These are phyloP conservation scores for Penicillium atrosanguineum DNA, from an alignment of 495 filamentous ascomycete genomes.

Conservation along the genomic window DNA sequence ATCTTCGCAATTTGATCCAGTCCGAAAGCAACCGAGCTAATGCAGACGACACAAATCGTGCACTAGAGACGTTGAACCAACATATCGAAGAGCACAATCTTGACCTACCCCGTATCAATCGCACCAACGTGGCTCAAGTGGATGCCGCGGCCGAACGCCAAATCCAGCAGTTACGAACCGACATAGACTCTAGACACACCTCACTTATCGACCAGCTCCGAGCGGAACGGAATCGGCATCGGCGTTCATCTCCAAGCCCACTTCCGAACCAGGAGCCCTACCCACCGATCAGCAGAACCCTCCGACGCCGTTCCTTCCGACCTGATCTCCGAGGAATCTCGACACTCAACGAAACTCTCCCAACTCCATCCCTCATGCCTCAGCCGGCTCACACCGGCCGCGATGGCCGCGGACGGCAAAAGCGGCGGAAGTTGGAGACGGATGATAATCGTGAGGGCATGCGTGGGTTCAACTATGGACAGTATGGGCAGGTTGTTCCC, in stretches of 20 bases:
- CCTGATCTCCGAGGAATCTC: constrained; percentile 1
- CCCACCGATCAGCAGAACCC: constrained; percentile 5
- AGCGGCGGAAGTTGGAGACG: constrained; percentile 73
- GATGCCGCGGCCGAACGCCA: constrained; percentile 28
- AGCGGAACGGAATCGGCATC: not conserved
- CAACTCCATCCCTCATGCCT: constrained; percentile 40
- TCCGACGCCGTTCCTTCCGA: constrained; percentile 13
- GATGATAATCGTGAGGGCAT: constrained; percentile 53
- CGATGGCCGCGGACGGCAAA: constrained; percentile 49
- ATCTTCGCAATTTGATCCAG: constrained; percentile 41
- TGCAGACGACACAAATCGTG: constrained; percentile 37
- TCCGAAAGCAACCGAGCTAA: constrained; percentile 38
- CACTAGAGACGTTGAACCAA: constrained; percentile 37
- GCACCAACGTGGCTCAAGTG: constrained; percentile 26
- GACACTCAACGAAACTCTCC: constrained; percentile 39
- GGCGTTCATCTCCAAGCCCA: not conserved
- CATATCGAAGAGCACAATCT: constrained; percentile 35
- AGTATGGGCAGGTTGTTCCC: constrained; percentile 78
- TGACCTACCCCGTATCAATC: constrained; percentile 7
- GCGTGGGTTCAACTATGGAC: constrained; percentile 69
- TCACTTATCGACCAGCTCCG: not conserved
- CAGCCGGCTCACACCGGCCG: constrained; percentile 28
- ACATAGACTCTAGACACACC: not conserved
- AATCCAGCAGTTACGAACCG: constrained; percentile 19
- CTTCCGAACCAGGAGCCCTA: constrained; percentile 2